Conservation (phyloP, 164 flowering plant genomes). For the Aristolochia californica region DNA sequence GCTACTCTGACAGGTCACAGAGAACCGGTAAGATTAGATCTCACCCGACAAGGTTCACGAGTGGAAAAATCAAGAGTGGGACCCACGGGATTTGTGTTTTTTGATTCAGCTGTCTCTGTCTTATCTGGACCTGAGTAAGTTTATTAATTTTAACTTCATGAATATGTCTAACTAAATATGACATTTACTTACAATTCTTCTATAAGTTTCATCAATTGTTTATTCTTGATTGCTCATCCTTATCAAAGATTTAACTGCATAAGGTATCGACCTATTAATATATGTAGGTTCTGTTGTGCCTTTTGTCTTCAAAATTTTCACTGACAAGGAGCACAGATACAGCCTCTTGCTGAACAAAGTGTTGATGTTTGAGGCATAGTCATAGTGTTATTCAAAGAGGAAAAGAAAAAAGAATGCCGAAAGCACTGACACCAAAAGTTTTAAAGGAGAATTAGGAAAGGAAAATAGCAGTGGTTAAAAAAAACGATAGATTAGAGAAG, state of each 20-base stretch:
- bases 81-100: constrained; percentile 64
- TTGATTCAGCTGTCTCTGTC: constrained; percentile 87
- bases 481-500: no score
- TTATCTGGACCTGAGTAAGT: constrained; percentile 66
- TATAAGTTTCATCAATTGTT: neutral
- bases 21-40: constrained; percentile 53
- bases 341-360: no score
- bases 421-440: no score
- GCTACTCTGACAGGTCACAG: constrained; percentile 34
- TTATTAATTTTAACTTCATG: constrained; percentile 32
- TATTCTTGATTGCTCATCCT: no score
- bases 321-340: no score
- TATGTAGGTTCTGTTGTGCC: no score
- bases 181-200: neutral
- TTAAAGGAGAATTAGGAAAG: no score
- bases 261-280: no score
- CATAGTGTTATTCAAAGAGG: neutral
- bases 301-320: no score
- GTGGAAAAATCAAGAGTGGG: constrained; percentile 87
- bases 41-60: constrained; percentile 34
- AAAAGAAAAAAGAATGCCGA: constrained; percentile 4
- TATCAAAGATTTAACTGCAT: neutral
- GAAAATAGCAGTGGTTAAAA: no score
- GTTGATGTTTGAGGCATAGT: neutral
- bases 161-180: neutral